phyloP scores from a whole-genome alignment of 495 filamentous ascomycete genomes.

The Podospora fimiseda region DNA sequence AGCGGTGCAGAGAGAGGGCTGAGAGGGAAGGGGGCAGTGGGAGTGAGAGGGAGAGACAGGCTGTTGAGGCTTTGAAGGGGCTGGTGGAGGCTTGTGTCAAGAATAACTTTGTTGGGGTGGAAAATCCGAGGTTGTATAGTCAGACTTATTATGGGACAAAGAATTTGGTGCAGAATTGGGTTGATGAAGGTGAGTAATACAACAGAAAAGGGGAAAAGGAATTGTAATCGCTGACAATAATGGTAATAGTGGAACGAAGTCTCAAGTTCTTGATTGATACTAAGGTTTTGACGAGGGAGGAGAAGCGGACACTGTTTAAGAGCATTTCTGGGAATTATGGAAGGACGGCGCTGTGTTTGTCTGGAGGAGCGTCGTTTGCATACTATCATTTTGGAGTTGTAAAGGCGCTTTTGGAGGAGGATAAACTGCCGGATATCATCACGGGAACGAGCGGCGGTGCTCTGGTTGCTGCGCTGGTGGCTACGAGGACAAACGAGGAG shows the following conservation, averaged over 20 bases:
- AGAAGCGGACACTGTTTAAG: constrained; percentile 80
- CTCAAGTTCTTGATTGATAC: constrained; percentile 63
- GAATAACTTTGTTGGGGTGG: constrained; percentile 93
- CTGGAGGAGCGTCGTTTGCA: constrained; percentile 90
- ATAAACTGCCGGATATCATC: constrained; percentile 83
- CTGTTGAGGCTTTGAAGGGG: constrained; percentile 64
- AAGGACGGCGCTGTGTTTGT: constrained; percentile 85
- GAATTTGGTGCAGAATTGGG: constrained; percentile 77
- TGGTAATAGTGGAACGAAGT: constrained; percentile 48
- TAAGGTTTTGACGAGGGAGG: constrained; percentile 56
- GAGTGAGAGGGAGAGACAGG: constrained; percentile 31
- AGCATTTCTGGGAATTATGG: constrained; percentile 86
- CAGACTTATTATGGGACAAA: constrained; percentile 97
- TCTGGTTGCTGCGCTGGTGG: constrained; percentile 79
- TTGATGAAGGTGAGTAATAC: constrained; percentile 62
- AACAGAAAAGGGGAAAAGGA: not conserved
- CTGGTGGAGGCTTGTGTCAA: constrained; percentile 88
- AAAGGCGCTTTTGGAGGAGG: constrained; percentile 82
- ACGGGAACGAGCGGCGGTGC: constrained; percentile 94
- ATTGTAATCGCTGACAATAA: not conserved
- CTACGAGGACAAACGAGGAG: constrained; percentile 87
- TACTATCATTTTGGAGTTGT: constrained; percentile 96
- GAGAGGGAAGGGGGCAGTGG: constrained; percentile 7
- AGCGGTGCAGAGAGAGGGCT: constrained; percentile 52
- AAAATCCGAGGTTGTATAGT: constrained; percentile 87